These are phyloP conservation scores for Clausena lansium DNA, from an alignment of 345 rosid genomes.

Conservation along the genomic window DNA sequence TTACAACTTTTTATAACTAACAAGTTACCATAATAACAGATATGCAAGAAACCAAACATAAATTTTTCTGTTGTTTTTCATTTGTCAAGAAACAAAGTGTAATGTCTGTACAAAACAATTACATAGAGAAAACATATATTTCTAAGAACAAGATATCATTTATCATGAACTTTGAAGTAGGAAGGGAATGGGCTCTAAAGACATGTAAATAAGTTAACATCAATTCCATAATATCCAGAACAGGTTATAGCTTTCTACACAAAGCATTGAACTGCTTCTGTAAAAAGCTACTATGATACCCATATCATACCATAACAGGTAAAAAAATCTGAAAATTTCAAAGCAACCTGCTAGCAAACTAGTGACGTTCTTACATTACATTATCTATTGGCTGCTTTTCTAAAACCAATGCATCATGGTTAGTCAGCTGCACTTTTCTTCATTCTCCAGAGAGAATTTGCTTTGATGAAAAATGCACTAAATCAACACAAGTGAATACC, in stretches of 20 bases:
- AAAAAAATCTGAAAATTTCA: not conserved
- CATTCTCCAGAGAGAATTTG: not conserved
- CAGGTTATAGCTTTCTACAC: not conserved
- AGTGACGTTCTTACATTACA: not conserved
- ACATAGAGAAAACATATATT: no score
- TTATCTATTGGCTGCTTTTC: not conserved
- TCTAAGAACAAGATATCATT: not conserved
- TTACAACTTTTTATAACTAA: not conserved
- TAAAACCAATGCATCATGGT: not conserved
- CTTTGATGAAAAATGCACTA: not conserved
- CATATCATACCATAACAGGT: not conserved
- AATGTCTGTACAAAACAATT: no score
- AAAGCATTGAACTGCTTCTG: not conserved
- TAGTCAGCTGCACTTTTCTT: not conserved
- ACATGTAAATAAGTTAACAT: not conserved
- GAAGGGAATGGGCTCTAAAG: not conserved
- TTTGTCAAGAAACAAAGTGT: not conserved
- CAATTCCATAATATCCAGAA: not conserved
- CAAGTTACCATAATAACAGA: not conserved
- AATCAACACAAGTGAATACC: not conserved
- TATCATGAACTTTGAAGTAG: not conserved
- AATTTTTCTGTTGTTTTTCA: not conserved
- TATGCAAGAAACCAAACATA: not conserved
- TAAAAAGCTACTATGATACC: not conserved
- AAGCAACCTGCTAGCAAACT: not conserved